Evolutionary conservation across 768 basidiomycete species (phyloP).

Genomic region (Trametes meyenii): DNA sequence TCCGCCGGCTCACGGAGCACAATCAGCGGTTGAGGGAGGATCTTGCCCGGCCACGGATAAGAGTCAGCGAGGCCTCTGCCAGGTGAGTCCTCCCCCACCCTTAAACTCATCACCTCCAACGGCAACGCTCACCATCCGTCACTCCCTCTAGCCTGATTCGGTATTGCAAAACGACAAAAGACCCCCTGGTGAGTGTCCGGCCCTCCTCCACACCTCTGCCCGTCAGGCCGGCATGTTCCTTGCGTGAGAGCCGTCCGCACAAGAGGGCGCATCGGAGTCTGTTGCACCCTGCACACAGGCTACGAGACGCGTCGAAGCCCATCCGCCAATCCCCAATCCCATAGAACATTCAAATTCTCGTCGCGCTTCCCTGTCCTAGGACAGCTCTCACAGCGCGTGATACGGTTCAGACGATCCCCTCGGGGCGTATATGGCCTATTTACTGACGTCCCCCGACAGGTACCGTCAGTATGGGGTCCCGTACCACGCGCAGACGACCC

Average conservation of each 20-base stretch:
- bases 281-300: not conserved
- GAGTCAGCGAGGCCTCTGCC: constrained; percentile 89
- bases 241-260: constrained; percentile 2
- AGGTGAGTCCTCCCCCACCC: constrained; percentile 55
- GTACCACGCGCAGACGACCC: constrained; percentile 90
- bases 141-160: constrained; percentile 71
- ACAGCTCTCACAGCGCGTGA: constrained; percentile 12
- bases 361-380: not conserved
- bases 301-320: not conserved
- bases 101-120: not conserved
- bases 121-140: not conserved
- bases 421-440: constrained; percentile 3
- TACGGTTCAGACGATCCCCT: not conserved
- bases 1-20: constrained; percentile 90
- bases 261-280: not conserved
- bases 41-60: constrained; percentile 82
- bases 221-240: not conserved
- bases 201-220: not conserved
- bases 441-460: constrained; percentile 43
- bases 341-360: not conserved
- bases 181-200: constrained; percentile 70
- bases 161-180: constrained; percentile 92
- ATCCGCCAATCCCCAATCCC: not conserved
- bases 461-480: constrained; percentile 94
- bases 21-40: constrained; percentile 91